Base-by-base conservation (phyloP, 192 early-diverging fungal species). In the Coemansia asiatica region DNA sequence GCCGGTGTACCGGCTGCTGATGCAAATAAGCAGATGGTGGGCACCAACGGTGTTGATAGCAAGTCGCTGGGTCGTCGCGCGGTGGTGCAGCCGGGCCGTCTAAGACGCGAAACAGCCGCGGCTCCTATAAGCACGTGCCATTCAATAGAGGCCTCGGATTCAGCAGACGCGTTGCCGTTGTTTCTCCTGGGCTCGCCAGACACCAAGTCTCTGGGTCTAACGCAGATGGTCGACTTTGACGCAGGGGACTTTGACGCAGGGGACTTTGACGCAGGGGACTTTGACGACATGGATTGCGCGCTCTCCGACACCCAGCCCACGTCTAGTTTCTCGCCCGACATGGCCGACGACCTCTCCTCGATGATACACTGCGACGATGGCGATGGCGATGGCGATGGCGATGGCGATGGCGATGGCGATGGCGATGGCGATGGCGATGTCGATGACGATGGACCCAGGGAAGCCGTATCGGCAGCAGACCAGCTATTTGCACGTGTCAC, bases 191-290 rank as follows among this genome's bases (percentile, higher is more conserved):
- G 27, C 9, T 64, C 62, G 49, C 68, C 60, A 2, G 44, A 25
- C 13, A 19, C 50, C 9, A 36, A 28, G 6, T 46, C 19, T 0
- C 54, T 66, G 31, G 58, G 38, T 19, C 16, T 72, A 2, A 28
- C 63, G 18, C 51, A 58, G 48, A 50, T 61, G 49, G 51, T 61
- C 15, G 27, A 23, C 33, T 31, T 60, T n/a, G 62, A 58, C 46
- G 47, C 31, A 1, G 59, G 33, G 23, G 44, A 48, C 10, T 48
- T 44, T 44, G 40, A 15, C 40, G 40, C 9, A 8, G 16, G 9
- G 40, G 5, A 44, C 40, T 44, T 8, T 18, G 40, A n/a, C n/a
- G n/a, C n/a, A n/a, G n/a, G n/a, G n/a, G n/a, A n/a, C n/a, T n/a
- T n/a, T n/a, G n/a, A n/a, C n/a, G n/a, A 36, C 35, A 36, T 36